These are phyloP conservation scores for Coffea eugenioides DNA, from an alignment of 257 asterid genomes.

Conservation along the genomic window DNA sequence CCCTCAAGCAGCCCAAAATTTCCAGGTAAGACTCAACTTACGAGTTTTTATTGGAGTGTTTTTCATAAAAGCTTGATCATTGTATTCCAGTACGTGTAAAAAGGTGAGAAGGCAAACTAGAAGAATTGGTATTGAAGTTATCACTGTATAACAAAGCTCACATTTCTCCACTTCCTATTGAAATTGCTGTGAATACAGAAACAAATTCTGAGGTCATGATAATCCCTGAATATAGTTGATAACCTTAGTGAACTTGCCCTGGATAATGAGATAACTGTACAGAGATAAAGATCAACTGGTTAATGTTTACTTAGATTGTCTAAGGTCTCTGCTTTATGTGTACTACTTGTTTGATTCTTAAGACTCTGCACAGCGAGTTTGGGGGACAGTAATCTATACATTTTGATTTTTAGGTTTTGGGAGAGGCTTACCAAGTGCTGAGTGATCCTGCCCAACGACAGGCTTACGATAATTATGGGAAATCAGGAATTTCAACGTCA, in stretches of 20 bases:
- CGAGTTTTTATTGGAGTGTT: conserved; percentile 8
- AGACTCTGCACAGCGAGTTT: background rate
- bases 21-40: conserved; percentile 54
- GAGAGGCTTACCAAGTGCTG: conserved; percentile 99
- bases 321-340: background rate
- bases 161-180: background rate
- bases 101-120: background rate
- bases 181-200: background rate
- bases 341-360: background rate
- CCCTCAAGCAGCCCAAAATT: conserved; percentile 92
- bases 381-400: conserved; percentile 19
- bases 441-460: conserved; percentile 91
- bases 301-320: background rate
- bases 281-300: background rate
- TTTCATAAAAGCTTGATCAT: conserved; percentile 1
- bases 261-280: background rate
- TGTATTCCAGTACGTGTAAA: background rate
- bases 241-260: background rate
- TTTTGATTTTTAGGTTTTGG: conserved; percentile 67
- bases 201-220: background rate
- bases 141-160: background rate
- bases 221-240: background rate
- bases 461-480: conserved; percentile 89
- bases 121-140: conserved; percentile 1
- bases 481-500: conserved; percentile 92